Evolutionary conservation across 2,329 filamentous ascomycete genomes (phyloP), one percentile per base, ranked within the genome.

Genomic region (Teratosphaeria epicoccoides): DNA sequence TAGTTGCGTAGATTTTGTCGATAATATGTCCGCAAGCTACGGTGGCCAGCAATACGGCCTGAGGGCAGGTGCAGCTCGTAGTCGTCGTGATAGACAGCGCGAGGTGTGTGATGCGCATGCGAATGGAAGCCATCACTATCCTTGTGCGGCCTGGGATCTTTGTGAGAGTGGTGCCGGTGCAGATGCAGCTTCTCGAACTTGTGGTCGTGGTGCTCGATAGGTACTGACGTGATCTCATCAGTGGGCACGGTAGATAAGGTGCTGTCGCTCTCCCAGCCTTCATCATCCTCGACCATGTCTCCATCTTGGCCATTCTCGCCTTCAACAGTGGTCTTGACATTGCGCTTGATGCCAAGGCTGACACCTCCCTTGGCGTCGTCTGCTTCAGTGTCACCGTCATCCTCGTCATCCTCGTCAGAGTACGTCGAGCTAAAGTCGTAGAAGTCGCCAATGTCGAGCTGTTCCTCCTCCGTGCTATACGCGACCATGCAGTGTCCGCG

Each of bases 381-480:
- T 37, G 73, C 71, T 24, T 68, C 66, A n/a, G n/a, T 17, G n/a
- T 37, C 29, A n/a, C 83, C 81, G 5, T 81, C 79, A 1, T 79
- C 81, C 1, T 82, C 79, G 14, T 80, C 74, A 6, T 77, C 75
- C 10, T 77, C 81, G 62, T 97, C 93, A 0, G 89, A 93, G 68
- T 98, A 98, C 1, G 93, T 95, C 71, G 87, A 87, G 58, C 87
- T 81, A 77, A 98, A 98, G 66, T 98, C 93, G 70, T 98, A 98
- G 69, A 88, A 96, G 58, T 97, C 88, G 52, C 93, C 93, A 63
- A 98, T 88, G 51, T 94, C 88, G 25, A 97, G 79, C 72, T 96
- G 88, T 65, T 97, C 89, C 29, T 86, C 84, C 66, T 96, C 88
- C 0, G 83, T 85, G 49, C 84, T 83, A 68, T 91, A 98, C 0